A percentile compares a stretch with the other conserved stretches of the same genome.
Conservation (phyloP, 371 early-diverging fungal species). For the Syncephalastrum racemosum region DNA sequence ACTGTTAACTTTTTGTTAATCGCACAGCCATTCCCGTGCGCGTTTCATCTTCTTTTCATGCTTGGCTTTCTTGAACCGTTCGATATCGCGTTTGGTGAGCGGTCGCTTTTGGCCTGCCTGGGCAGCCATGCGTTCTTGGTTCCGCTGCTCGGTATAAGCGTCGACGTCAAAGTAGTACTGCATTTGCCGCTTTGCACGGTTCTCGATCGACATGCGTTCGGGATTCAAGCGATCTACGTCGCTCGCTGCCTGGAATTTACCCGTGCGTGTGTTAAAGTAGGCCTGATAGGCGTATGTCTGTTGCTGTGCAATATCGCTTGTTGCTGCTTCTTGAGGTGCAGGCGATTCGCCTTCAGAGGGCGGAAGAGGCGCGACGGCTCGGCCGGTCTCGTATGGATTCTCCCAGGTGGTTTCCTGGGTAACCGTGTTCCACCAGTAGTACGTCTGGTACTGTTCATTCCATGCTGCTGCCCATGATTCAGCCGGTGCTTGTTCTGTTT, state of each 20-base stretch:
- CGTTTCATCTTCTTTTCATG: conserved; percentile 44
- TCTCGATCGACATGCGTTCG: conserved; percentile 34
- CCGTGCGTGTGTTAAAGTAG: conserved; percentile 53
- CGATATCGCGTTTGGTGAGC: conserved; percentile 40
- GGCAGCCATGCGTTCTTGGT: conserved; percentile 16
- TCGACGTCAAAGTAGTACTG: conserved; percentile 51
- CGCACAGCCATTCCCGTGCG: conserved; percentile 41
- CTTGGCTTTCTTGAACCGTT: conserved; percentile 42
- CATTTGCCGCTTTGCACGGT: conserved; percentile 47
- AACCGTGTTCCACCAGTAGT: conserved; percentile 64
- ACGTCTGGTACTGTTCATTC: conserved; percentile 50
- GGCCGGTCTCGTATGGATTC: conserved; percentile 21
- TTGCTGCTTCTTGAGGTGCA: conserved; percentile 4
- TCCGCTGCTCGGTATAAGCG: conserved; percentile 39
- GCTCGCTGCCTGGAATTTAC: conserved; percentile 45
- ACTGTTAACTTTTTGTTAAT: conserved; percentile 8
- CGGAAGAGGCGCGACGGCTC: conserved; percentile 7
- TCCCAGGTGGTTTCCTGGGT: conserved; percentile 64
- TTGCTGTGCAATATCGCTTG: conserved; percentile 2
- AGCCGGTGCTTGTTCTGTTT: conserved; percentile 1
- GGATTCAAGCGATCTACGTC: conserved; percentile 42
- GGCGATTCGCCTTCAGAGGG: conserved; percentile 10
- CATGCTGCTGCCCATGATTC: conserved; percentile 54
- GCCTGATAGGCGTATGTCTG: conserved; percentile 39
- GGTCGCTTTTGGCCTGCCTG: conserved; percentile 20